phyloP scores from a whole-genome alignment of 2,329 filamentous ascomycete genomes.

The Dichotomopilus funicola region DNA sequence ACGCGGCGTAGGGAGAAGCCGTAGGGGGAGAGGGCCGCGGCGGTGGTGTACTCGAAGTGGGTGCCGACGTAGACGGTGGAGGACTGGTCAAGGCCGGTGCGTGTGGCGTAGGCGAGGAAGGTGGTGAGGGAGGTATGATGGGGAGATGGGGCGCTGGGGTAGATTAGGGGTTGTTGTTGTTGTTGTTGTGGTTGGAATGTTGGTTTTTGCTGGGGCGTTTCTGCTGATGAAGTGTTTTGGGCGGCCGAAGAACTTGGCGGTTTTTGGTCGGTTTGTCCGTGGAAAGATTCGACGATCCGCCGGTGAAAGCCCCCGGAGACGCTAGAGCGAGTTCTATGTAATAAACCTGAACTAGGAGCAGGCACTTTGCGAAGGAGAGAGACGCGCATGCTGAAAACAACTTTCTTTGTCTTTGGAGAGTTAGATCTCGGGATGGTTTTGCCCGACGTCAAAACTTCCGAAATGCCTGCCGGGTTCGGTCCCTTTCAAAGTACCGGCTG shows the following conservation, averaged over 20 bases:
- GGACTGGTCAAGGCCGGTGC: constrained; percentile 45
- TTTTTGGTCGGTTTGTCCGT: neutral
- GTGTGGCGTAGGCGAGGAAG: constrained; percentile 58
- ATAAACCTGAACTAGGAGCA: neutral
- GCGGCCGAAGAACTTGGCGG: neutral
- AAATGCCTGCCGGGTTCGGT: neutral
- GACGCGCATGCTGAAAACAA: constrained; percentile 1
- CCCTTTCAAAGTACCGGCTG: neutral
- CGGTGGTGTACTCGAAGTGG: constrained; percentile 67
- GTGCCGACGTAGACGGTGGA: constrained; percentile 65
- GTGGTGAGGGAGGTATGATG: constrained; percentile 58
- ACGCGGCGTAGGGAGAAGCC: constrained; percentile 60
- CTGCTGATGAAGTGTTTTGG: neutral
- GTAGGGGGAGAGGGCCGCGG: constrained; percentile 47
- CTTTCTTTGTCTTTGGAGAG: too few species aligned
- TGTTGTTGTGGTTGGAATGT: neutral
- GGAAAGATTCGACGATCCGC: too few species aligned
- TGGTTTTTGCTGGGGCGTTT: neutral
- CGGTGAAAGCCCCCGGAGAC: too few species aligned
- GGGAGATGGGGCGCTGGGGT: constrained; percentile 39
- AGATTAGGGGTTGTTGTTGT: constrained; percentile 27
- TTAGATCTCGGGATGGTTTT: neutral
- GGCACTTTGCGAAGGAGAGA: neutral
- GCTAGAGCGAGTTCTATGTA: too few species aligned
- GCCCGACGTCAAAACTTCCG: neutral